Conservation (phyloP, 768 basidiomycete species). For the Russula earlei region DNA sequence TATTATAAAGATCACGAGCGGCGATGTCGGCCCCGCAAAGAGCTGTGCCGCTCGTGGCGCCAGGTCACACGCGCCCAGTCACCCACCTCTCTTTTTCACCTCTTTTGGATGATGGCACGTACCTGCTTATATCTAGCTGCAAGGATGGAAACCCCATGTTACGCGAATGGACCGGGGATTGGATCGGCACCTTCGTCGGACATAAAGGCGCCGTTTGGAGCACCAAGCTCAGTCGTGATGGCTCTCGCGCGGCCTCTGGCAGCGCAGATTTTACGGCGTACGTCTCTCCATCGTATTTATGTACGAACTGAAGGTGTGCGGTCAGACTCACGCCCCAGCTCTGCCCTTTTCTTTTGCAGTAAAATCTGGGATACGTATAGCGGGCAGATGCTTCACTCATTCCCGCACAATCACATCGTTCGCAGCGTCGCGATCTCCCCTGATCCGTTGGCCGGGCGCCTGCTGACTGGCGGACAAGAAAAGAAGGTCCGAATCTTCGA, state of each 20-base stretch:
- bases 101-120: slow-evolving; percentile 76
- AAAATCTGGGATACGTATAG: slow-evolving; percentile 96
- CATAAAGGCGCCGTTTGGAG: slow-evolving; percentile 97
- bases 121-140: slow-evolving; percentile 89
- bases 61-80: slow-evolving; percentile 81
- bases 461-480: slow-evolving; percentile 91
- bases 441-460: slow-evolving; percentile 44
- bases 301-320: slow-evolving; percentile 17
- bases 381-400: slow-evolving; percentile 84
- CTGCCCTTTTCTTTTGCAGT: slow-evolving; percentile 33
- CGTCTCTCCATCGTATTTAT: slow-evolving; percentile 26
- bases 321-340: background rate
- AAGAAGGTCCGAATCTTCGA: slow-evolving; percentile 97
- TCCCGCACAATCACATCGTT: slow-evolving; percentile 97
- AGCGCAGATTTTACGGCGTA: slow-evolving; percentile 98
- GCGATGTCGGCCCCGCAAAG: slow-evolving; percentile 29
- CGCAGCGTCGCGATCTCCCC: slow-evolving; percentile 87
- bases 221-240: slow-evolving; percentile 81
- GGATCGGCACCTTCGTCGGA: slow-evolving; percentile 89
- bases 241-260: slow-evolving; percentile 79
- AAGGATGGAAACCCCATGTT: slow-evolving; percentile 99
- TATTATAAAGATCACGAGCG: background rate
- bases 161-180: slow-evolving; percentile 95
- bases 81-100: slow-evolving; percentile 91
- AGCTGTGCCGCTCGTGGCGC: slow-evolving; percentile 72